phyloP scores from a whole-genome alignment of 2,329 filamentous ascomycete species.

The Aspergillus eucalypticola region DNA sequence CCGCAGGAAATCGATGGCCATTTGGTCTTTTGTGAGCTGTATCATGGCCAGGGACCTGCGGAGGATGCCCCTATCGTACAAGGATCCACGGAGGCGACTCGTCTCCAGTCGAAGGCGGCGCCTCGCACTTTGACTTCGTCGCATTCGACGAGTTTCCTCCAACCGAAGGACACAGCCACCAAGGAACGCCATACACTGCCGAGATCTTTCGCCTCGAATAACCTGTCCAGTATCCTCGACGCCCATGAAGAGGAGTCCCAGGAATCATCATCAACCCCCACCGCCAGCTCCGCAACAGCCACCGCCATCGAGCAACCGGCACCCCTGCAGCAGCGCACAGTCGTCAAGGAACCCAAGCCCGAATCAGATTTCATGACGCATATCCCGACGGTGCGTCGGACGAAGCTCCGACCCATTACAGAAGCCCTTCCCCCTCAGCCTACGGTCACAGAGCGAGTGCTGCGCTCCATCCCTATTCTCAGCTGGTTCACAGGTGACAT shows the following conservation, averaged over 20 bases:
- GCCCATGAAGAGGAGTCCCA: constrained; percentile 36
- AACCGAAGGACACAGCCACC: constrained; percentile 22
- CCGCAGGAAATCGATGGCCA: constrained; percentile 72
- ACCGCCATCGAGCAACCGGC: constrained; percentile 26
- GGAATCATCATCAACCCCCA: constrained; percentile 34
- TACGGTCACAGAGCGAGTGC: constrained; percentile 63
- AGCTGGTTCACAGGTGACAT: constrained; percentile 67
- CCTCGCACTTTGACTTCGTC: constrained; percentile 39
- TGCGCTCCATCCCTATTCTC: constrained; percentile 67
- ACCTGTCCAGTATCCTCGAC: constrained; percentile 33
- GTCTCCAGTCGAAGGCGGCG: constrained; percentile 30
- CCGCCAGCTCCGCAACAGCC: constrained; percentile 46
- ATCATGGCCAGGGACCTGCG: constrained; percentile 63
- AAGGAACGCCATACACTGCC: constrained; percentile 40
- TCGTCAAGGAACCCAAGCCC: constrained; percentile 33
- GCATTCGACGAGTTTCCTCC: constrained; percentile 38
- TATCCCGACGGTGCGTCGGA: constrained; percentile 67
- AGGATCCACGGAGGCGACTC: constrained; percentile 31
- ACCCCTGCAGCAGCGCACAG: constrained; percentile 32
- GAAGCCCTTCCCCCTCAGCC: constrained; percentile 71
- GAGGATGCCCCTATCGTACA: constrained; percentile 65
- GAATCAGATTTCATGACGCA: constrained; percentile 53
- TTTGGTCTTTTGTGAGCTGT: constrained; percentile 70
- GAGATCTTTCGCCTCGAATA: constrained; percentile 43
- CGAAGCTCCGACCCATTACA: constrained; percentile 66